Evolutionary conservation across 371 early-diverging fungal genomes (phyloP), one percentile per base, ranked within the genome.

Genomic region (Actinomortierella ambigua): DNA sequence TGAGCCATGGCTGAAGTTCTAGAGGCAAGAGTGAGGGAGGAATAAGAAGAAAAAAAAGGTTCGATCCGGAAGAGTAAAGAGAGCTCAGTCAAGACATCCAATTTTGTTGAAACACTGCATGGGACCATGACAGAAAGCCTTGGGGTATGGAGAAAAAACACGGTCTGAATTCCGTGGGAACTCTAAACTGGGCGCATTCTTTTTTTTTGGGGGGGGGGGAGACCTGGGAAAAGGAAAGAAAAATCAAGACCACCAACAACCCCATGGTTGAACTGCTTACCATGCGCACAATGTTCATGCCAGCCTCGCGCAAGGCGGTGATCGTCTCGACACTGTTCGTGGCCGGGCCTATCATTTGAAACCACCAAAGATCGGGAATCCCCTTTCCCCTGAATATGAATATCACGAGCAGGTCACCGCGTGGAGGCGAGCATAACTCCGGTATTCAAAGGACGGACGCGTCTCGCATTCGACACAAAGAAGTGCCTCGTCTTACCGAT

Each of bases 211-310:
- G 11, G 47, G n/a, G 17, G 46, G 46, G 48, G 22, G 22, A 48
- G 46, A 24, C 11, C 11, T 18, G 48, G 22, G 2, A 22, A 46
- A 46, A 20, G 22, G 48, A 22, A 20, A 11, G 22, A 24, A 48
- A 48, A 18, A 48, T 18, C 22, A 9, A 20, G 6, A n/a, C n/a
- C n/a, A n/a, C n/a, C n/a, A n/a, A 48, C 48, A 22, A 18, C 20
- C 3, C 18, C 8, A 48, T 3, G 24, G n/a, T n/a, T n/a, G 11
- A 48, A 18, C 3, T 22, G 64, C 20, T 43, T 59, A 73, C 73
- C 89, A 91, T 90, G 65, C 99, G 91, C 47, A 92, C 92, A 59
- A 99, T 90, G 77, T 92, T 95, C 92, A 98, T 91, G 52, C 99
- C 99, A 7, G 91, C 90, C 63, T 90, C 83, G 75, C 92, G 87